Conservation (phyloP, 441 rosid genomes). For the Euphorbia schlechtendalii region DNA sequence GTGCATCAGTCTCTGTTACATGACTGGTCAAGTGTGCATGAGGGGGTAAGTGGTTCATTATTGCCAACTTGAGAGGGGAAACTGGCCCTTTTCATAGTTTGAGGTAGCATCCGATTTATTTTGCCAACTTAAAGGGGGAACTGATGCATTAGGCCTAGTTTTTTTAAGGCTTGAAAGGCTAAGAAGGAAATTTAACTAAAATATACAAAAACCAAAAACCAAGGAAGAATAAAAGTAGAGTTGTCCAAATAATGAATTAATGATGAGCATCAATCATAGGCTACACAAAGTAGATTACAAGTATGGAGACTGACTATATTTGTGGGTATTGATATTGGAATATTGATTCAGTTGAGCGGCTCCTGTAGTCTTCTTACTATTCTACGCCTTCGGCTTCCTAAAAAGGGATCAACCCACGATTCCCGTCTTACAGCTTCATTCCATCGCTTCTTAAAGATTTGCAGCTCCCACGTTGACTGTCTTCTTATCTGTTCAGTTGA, state of each 20-base stretch:
- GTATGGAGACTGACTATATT: constrained; percentile 16
- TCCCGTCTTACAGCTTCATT: constrained; percentile 55
- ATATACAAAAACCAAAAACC: not conserved
- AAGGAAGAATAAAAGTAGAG: not conserved
- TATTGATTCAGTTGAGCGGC: constrained; percentile 13
- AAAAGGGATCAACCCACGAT: constrained; percentile 65
- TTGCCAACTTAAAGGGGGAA: too few species aligned
- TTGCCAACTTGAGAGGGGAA: too few species aligned
- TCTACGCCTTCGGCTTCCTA: constrained; percentile 21
- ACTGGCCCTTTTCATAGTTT: too few species aligned
- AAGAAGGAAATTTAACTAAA: not conserved
- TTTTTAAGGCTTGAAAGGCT: not conserved
- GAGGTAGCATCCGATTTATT: too few species aligned
- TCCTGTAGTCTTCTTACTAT: constrained; percentile 26
- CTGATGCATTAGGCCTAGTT: too few species aligned
- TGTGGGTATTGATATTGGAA: constrained; percentile 5
- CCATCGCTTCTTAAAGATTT: constrained; percentile 72
- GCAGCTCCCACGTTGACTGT: constrained; percentile 80
- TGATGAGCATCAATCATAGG: constrained; percentile 11
- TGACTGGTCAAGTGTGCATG: too few species aligned
- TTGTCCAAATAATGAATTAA: constrained; percentile 34
- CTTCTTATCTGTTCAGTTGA: constrained; percentile 55
- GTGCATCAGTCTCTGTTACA: too few species aligned
- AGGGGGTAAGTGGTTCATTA: too few species aligned
- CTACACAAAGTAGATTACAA: constrained; percentile 24